phyloP scores from a whole-genome alignment of 306 rosid genomes.

The Lablab purpureus region DNA sequence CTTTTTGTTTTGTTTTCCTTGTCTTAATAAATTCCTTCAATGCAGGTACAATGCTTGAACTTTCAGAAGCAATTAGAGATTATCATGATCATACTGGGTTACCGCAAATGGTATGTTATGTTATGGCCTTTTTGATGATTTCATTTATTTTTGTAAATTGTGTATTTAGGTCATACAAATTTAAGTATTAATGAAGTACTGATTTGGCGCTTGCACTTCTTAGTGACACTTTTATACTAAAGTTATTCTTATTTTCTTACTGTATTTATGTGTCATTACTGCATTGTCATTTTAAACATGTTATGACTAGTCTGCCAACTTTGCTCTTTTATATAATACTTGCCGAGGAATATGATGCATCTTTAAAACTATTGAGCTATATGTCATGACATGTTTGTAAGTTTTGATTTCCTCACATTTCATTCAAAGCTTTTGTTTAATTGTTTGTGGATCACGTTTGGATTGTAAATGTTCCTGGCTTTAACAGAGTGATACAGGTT shows the following conservation, averaged over 20 bases:
- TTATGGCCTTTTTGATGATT: slow-evolving; percentile 23
- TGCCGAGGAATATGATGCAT: slow-evolving; percentile 29
- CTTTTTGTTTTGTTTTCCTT: slow-evolving; percentile 15
- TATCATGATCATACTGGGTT: slow-evolving; percentile 88
- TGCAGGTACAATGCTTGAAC: slow-evolving; percentile 91
- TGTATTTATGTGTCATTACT: slow-evolving; percentile 17
- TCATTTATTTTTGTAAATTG: slow-evolving; percentile 6
- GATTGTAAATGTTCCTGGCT: slow-evolving; percentile 51
- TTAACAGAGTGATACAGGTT: slow-evolving; percentile 83
- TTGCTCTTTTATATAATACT: slow-evolving; percentile 21
- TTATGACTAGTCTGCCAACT: neutral
- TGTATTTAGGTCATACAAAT: slow-evolving; percentile 27
- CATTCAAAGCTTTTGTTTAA: slow-evolving; percentile 33
- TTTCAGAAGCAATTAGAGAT: slow-evolving; percentile 97
- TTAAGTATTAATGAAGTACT: slow-evolving; percentile 29
- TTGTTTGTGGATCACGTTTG: slow-evolving; percentile 43
- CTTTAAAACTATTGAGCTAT: slow-evolving; percentile 42
- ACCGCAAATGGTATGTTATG: slow-evolving; percentile 80
- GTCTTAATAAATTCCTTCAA: slow-evolving; percentile 27
- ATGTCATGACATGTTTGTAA: slow-evolving; percentile 32
- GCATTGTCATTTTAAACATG: slow-evolving; percentile 2
- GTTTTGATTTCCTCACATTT: neutral
- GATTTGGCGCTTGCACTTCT: slow-evolving; percentile 26
- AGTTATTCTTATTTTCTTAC: slow-evolving; percentile 7
- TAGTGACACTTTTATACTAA: slow-evolving; percentile 2